Evolutionary conservation across 306 rosid species (phyloP), one percentile per base, ranked within the genome.

Genomic region (Luffa acutangula): DNA sequence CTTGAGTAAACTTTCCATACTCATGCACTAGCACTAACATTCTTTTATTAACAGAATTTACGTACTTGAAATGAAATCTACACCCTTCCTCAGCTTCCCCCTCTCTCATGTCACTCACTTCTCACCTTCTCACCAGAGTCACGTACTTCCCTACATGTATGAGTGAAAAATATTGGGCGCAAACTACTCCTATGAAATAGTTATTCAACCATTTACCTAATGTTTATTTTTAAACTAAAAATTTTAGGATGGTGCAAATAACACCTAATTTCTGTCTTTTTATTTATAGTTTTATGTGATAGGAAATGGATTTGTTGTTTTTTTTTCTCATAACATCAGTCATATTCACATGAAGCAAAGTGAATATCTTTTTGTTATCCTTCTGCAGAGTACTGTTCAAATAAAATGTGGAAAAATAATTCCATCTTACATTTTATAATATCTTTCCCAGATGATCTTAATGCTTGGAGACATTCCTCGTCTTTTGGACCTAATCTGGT

Each of bases 401-500:
- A 48, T 33, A 14, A 52, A 39, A 36, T 31, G 7, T 2, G 4
- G 18, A 39, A 64, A 64, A 57, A 63, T 20, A 20, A 5, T 13
- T 59, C 20, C 37, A 64, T 62, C 73, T 76, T 34, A 66, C 67
- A 64, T 75, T 73, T 52, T 71, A 63, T 79, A 34, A 75, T 37
- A 33, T 80, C 82, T 79, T 79, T 79, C 78, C 52, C 88, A 95
- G 99, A 95, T 95, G 97, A 86, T 84, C 82, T 82, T 91, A 80
- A 95, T 95, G 99, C 75, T 89, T 70, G 99, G 92, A 78, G 94
- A 95, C 84, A 90, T 95, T 83, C 96, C 97, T 64, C 89, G 86
- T 80, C 82, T 95, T 75, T 89, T 95, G 85, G 99, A 92, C 78
- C 90, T 95, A 79, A 87, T 95, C 83, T 95, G 99, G 99, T 91